Percentiles rank a stretch among this genome's conserved stretches.
Evolutionary conservation across 768 basidiomycete species (phyloP).

Genomic region (Russula vinacea): DNA sequence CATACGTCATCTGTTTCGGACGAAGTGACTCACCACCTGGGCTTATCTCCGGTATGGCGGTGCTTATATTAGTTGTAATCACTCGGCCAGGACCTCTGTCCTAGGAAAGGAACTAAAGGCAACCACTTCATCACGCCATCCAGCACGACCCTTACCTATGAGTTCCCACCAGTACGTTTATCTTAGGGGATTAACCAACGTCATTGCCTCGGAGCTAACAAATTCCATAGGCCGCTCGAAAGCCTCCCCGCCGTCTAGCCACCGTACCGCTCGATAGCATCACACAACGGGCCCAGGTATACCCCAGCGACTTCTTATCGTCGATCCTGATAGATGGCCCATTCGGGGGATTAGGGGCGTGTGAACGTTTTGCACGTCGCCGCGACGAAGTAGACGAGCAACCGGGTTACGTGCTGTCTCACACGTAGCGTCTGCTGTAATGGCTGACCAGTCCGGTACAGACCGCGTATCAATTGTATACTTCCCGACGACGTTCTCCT

Average conservation of each 20-base stretch:
- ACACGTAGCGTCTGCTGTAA: neutral
- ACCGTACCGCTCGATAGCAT: neutral
- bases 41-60: too few relatives aligned
- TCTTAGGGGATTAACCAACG: neutral
- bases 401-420: neutral
- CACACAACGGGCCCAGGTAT: neutral
- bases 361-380: neutral
- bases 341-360: neutral
- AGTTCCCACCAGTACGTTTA: neutral
- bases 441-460: neutral
- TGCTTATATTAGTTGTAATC: too few relatives aligned
- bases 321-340: neutral
- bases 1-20: too few relatives aligned
- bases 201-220: neutral
- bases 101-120: too few relatives aligned
- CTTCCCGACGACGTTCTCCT: neutral
- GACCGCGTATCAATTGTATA: neutral
- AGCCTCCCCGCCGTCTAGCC: neutral
- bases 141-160: neutral
- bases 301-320: neutral
- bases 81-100: too few relatives aligned
- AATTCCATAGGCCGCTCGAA: neutral
- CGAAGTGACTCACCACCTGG: too few relatives aligned
- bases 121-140: neutral
- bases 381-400: neutral